Conservation (phyloP, 73 alveolate species). For the Uronychia binucleata region DNA sequence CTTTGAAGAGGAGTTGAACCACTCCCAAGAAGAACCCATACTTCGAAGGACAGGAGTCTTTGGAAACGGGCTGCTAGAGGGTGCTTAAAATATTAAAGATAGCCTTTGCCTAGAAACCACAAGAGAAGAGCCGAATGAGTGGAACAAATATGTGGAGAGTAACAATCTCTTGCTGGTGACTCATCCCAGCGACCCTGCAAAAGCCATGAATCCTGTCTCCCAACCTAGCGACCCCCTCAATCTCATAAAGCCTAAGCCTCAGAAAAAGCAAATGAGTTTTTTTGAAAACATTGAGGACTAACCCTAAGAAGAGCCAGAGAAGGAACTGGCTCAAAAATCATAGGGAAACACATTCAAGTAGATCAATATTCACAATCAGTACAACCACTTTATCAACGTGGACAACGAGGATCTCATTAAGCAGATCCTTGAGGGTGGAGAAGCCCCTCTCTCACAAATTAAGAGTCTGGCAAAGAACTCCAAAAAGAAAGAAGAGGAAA, state of each 20-base stretch:
- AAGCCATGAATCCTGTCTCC: background rate
- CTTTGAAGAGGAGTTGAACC: background rate
- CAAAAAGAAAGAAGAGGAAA: no score
- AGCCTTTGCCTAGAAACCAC: background rate
- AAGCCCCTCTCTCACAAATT: no score
- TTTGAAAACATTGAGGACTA: no score
- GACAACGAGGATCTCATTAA: background rate
- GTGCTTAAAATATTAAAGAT: background rate
- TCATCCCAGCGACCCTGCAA: background rate
- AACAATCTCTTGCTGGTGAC: no score
- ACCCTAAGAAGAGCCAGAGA: background rate
- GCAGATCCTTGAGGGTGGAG: background rate
- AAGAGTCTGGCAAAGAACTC: no score
- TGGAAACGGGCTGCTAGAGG: background rate
- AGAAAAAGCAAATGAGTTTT: no score
- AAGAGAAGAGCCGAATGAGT: background rate
- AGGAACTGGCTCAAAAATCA: background rate
- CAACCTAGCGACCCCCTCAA: background rate
- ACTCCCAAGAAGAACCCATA: background rate
- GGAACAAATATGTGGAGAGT: background rate
- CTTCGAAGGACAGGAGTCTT: background rate
- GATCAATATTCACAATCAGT: background rate
- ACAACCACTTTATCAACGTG: background rate
- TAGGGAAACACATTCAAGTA: background rate
- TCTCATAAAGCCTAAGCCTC: no score